phyloP scores from a whole-genome alignment of 2,329 filamentous ascomycete genomes.

The Volutella citrinella region DNA sequence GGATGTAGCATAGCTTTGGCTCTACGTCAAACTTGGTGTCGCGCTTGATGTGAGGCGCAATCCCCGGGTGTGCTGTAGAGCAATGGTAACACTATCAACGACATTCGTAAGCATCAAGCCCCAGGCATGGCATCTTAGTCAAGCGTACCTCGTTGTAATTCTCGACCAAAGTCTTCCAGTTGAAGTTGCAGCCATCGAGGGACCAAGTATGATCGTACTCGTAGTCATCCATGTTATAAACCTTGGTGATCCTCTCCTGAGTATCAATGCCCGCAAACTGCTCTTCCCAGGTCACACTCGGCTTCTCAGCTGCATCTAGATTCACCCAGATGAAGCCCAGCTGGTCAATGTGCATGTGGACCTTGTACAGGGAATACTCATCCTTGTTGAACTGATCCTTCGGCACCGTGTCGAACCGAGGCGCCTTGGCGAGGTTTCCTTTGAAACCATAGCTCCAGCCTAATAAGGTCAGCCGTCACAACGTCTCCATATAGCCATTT shows the following conservation, averaged over 20 bases:
- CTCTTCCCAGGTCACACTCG: constrained; percentile 45
- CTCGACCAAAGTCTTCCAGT: constrained; percentile 58
- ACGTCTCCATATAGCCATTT: no score
- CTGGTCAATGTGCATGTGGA: constrained; percentile 6
- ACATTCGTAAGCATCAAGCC: background rate
- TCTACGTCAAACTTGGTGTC: constrained; percentile 32
- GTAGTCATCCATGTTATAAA: constrained; percentile 47
- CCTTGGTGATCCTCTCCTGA: constrained; percentile 38
- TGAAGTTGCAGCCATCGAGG: constrained; percentile 51
- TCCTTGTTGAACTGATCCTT: constrained; percentile 5
- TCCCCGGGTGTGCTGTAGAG: constrained; percentile 55
- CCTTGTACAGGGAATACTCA: constrained; percentile 6
- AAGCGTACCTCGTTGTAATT: constrained; percentile 62
- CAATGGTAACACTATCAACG: constrained; percentile 55
- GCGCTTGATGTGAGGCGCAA: constrained; percentile 39
- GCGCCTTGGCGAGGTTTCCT: constrained; percentile 7
- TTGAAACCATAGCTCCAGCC: constrained; percentile 6
- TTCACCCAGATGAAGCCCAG: constrained; percentile 5
- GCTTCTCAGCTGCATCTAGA: constrained; percentile 40
- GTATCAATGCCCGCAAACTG: constrained; percentile 45
- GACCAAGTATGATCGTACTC: constrained; percentile 55
- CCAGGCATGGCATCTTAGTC: background rate
- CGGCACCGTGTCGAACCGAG: constrained; percentile 5
- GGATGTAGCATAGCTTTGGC: constrained; percentile 43
- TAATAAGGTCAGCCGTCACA: background rate